Evolutionary conservation across 495 filamentous ascomycete species (phyloP), one percentile per base, ranked within the genome.

Genomic region (Daldinia decipiens): DNA sequence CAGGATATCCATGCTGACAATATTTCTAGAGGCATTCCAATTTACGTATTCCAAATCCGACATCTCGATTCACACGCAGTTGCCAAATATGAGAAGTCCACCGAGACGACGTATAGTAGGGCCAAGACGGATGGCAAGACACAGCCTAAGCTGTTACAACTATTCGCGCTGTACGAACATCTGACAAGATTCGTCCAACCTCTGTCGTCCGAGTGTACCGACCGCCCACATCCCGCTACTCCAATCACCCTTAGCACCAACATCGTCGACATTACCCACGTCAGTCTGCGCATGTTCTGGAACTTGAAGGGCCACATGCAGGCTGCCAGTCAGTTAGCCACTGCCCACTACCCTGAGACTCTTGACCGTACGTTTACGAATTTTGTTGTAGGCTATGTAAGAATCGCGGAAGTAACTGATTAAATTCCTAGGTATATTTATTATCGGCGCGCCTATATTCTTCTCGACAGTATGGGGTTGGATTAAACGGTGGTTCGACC

Each of bases 401-500:
- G 7, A 21, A 21, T 24, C 2, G 17, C 21, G 9, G 9, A 24
- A 21, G 9, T 24, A 12, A 1, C 43, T 47, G 4, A 47, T 24
- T 12, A 12, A 1, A 11, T 47, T 47, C 17, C 9, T 27, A 72
- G 71, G 52, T 21, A 62, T 70, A 32, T 74, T 92, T 86, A 92
- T 97, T 74, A 91, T 97, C 67, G 93, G 93, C 51, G 94, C 94
- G 0, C 94, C 94, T 4, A 84, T 87, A 47, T 97, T 96, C 85
- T 97, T 97, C 82, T 92, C 92, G 31, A 96, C 93, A 11, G 92
- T 97, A 57, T 97, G 94, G 94, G 87, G 91, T 68, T 97, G 94
- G 94, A 90, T 96, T 80, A 96, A 97, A 83, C 89, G 90, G 75
- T 97, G 94, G 94, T 97, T 97, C 76, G 94, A 97, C 80, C 94